These are phyloP conservation scores for Crepidotus variabilis DNA, from an alignment of 768 basidiomycete species.

Conservation along the genomic window DNA sequence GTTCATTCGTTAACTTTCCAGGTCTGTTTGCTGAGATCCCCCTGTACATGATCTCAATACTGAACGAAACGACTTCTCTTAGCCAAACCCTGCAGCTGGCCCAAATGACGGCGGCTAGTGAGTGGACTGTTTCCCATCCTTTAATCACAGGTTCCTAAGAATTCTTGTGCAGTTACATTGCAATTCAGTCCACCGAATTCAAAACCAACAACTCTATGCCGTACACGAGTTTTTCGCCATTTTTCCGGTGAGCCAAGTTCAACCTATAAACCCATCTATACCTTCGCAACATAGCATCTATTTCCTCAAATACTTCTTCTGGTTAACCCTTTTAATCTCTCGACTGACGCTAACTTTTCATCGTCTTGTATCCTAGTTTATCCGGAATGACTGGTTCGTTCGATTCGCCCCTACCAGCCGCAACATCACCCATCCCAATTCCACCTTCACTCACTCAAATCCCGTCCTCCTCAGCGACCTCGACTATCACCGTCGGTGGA, in stretches of 20 bases:
- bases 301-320: too few species aligned
- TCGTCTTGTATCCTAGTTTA: conserved; percentile 32
- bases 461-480: conserved; percentile 30
- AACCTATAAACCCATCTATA: background rate
- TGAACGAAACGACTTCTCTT: conserved; percentile 1
- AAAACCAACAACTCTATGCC: conserved; percentile 21
- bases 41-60: background rate
- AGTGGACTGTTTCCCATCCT: conserved; percentile 16
- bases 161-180: conserved; percentile 49
- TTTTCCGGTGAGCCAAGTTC: conserved; percentile 45
- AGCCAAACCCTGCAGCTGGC: conserved; percentile 58
- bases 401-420: conserved; percentile 41
- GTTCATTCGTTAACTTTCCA: conserved; percentile 50
- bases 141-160: conserved; percentile 5
- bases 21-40: conserved; percentile 29
- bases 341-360: background rate
- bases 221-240: conserved; percentile 46
- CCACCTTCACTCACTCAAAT: conserved; percentile 35
- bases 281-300: background rate
- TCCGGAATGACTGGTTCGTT: conserved; percentile 60
- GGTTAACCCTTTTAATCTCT: too few species aligned
- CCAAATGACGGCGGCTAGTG: conserved; percentile 58
- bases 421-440: conserved; percentile 40
- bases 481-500: conserved; percentile 35
- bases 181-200: conserved; percentile 41